These are phyloP conservation scores for Penicillium robsamsonii DNA, from an alignment of 495 filamentous ascomycete species.

Conservation along the genomic window DNA sequence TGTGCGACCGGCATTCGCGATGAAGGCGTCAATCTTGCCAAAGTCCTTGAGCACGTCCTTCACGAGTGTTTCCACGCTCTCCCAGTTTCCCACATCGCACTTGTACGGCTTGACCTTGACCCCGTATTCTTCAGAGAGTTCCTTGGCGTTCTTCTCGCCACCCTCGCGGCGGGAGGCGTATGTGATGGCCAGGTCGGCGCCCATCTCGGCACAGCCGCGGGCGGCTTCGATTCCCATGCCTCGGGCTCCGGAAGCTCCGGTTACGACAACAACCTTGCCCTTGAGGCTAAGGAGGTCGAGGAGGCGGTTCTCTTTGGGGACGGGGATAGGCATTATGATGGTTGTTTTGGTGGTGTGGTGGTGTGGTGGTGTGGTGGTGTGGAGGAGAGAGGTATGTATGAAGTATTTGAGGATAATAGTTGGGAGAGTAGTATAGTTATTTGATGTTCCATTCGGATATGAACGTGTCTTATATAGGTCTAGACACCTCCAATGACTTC, in stretches of 20 bases:
- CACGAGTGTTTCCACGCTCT: constrained; percentile 50
- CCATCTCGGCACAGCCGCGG: constrained; percentile 69
- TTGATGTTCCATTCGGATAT: neutral
- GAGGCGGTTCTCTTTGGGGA: constrained; percentile 57
- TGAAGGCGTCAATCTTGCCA: constrained; percentile 64
- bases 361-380: neutral
- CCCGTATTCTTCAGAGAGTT: constrained; percentile 56
- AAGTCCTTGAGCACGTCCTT: constrained; percentile 57
- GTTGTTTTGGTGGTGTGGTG: neutral
- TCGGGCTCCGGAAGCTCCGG: constrained; percentile 64
- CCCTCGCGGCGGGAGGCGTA: constrained; percentile 60
- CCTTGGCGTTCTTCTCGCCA: constrained; percentile 64
- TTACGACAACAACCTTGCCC: constrained; percentile 70
- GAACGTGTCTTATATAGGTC: neutral
- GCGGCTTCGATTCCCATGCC: constrained; percentile 76
- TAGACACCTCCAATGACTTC: constrained; percentile 9
- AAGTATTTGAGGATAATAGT: neutral
- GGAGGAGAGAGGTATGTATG: neutral
- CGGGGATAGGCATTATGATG: constrained; percentile 50
- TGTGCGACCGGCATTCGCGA: constrained; percentile 68
- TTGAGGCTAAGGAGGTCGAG: constrained; percentile 68
- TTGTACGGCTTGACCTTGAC: constrained; percentile 69
- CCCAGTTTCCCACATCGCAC: constrained; percentile 51
- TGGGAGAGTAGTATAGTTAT: no score
- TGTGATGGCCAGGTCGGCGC: constrained; percentile 66